Percentiles rank a stretch among this genome's conserved stretches.
Conservation (phyloP, 2,329 filamentous ascomycete genomes). For the Corinectria fuckeliana region DNA sequence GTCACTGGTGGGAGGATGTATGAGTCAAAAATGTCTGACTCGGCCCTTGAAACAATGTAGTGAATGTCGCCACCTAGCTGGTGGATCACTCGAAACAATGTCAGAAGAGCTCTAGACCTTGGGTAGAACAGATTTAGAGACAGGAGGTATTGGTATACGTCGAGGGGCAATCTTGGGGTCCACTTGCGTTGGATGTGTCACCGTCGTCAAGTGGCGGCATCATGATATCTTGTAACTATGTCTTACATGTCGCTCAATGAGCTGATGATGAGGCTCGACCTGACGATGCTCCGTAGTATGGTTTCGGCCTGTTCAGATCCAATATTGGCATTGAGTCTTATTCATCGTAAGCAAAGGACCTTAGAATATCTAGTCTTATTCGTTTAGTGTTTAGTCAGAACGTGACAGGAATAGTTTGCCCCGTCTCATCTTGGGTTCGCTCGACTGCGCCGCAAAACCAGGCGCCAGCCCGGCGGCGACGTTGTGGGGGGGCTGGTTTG, state of each 20-base stretch:
- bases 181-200: background rate
- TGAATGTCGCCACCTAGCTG: background rate
- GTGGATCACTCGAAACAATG: background rate
- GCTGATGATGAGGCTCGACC: background rate
- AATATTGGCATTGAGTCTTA: background rate
- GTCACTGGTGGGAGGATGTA: constrained; percentile 11
- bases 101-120: constrained; percentile 9
- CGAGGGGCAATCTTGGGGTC: background rate
- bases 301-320: background rate
- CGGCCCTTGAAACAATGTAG: background rate
- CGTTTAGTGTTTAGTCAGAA: background rate
- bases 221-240: background rate
- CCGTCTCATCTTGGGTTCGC: background rate
- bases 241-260: background rate
- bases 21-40: background rate
- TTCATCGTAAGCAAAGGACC: too few species aligned
- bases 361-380: background rate
- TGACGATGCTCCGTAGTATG: background rate
- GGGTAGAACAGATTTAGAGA: constrained; percentile 16
- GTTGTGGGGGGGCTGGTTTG: background rate
- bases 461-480: background rate
- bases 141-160: constrained; percentile 4
- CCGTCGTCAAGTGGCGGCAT: background rate
- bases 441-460: background rate
- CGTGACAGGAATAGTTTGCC: background rate